phyloP scores from a whole-genome alignment of 2,329 filamentous ascomycete genomes.

The Aspergillus fischeri region DNA sequence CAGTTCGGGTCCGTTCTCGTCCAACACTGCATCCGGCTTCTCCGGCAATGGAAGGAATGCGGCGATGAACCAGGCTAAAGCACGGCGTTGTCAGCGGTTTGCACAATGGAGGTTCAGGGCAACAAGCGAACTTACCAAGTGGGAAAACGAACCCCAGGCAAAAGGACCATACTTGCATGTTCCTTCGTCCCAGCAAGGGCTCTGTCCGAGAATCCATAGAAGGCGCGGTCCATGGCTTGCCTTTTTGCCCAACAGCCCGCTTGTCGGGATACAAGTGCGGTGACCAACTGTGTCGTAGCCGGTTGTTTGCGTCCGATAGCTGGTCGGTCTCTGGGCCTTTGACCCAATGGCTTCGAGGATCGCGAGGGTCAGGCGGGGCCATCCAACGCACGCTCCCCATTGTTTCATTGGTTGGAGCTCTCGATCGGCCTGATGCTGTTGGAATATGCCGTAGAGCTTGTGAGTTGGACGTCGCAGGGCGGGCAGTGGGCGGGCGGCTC shows the following conservation, averaged over 20 bases:
- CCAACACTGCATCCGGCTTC: conserved; percentile 48
- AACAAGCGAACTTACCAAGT: conserved; percentile 50
- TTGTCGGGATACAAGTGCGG: conserved; percentile 66
- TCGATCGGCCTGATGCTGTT: conserved; percentile 27
- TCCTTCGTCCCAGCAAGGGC: conserved; percentile 61
- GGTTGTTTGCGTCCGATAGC: conserved; percentile 28
- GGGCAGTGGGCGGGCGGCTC: conserved; percentile 26
- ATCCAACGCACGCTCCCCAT: conserved; percentile 8
- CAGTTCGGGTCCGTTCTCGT: conserved; percentile 40
- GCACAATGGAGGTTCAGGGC: not conserved
- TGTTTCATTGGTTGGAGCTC: conserved; percentile 22
- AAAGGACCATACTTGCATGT: conserved; percentile 72
- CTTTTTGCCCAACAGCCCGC: conserved; percentile 49
- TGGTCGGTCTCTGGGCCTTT: conserved; percentile 24
- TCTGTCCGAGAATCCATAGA: conserved; percentile 63
- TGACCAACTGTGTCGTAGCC: conserved; percentile 64
- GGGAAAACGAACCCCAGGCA: conserved; percentile 74
- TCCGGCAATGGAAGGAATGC: conserved; percentile 68
- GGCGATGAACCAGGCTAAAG: conserved; percentile 71
- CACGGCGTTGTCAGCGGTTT: conserved; percentile 8
- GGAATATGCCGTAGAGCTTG: conserved; percentile 29
- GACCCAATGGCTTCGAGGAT: conserved; percentile 44
- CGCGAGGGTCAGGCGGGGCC: conserved; percentile 26
- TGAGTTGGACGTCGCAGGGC: conserved; percentile 28
- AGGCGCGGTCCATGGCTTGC: conserved; percentile 69